These are phyloP conservation scores for Asclepias syriaca DNA, from an alignment of 257 asterid species.

Conservation along the genomic window DNA sequence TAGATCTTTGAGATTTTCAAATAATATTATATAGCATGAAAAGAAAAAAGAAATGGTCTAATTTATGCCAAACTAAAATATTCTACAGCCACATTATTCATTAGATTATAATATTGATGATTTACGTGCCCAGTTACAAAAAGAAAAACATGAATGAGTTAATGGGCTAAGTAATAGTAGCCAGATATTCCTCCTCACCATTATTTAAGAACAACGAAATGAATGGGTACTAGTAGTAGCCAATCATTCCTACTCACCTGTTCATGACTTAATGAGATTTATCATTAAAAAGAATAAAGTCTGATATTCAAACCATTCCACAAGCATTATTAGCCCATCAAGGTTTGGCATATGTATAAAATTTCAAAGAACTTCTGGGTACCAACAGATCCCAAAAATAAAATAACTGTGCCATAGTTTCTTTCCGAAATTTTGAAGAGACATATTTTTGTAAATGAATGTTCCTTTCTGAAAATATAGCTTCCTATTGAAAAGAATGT, in stretches of 20 bases:
- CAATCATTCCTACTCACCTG: too few species aligned
- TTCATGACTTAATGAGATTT: not conserved
- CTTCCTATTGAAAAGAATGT: not conserved
- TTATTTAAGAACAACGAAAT: too few species aligned
- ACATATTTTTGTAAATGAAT: not conserved
- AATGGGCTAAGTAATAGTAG: not conserved
- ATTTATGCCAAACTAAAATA: not conserved
- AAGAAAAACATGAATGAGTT: not conserved
- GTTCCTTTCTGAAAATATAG: not conserved
- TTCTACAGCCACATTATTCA: not conserved
- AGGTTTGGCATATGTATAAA: not conserved
- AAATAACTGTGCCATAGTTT: not conserved
- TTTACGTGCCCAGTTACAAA: not conserved
- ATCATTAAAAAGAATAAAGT: not conserved
- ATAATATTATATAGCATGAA: not conserved
- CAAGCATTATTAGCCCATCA: not conserved
- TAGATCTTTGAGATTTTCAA: not conserved
- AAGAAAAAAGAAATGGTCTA: not conserved
- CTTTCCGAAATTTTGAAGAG: not conserved
- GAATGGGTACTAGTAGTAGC: too few species aligned
- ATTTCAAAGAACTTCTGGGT: not conserved
- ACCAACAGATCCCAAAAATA: not conserved
- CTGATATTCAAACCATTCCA: not conserved
- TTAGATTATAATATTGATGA: not conserved
- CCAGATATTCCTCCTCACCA: too few species aligned